A percentile compares a stretch with the other conserved stretches of the same genome.
These are phyloP conservation scores for Coffea canephora DNA, from an alignment of 257 asterid genomes.

Conservation along the genomic window DNA sequence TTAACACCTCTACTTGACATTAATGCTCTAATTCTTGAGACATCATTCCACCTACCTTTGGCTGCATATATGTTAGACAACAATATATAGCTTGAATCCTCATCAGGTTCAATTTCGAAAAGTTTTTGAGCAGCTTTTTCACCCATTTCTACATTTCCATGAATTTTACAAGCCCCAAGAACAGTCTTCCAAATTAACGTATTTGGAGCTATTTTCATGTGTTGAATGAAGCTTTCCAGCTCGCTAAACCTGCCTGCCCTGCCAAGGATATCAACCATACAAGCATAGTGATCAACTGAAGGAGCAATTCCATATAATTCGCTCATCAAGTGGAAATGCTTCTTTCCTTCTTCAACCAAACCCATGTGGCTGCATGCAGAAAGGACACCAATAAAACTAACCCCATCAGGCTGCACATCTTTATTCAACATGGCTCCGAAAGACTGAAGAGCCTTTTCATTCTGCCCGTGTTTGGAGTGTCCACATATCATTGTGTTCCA, in stretches of 20 bases:
- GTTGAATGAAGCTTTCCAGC: slow-evolving; percentile 53
- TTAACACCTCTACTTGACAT: slow-evolving; percentile 64
- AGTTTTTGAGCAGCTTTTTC: slow-evolving; percentile 70
- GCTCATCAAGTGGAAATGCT: slow-evolving; percentile 51
- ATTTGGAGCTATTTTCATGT: slow-evolving; percentile 58
- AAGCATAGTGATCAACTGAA: slow-evolving; percentile 67
- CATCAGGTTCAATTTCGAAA: slow-evolving; percentile 50
- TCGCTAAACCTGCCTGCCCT: slow-evolving; percentile 72
- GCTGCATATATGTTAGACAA: slow-evolving; percentile 73
- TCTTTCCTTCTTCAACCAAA: slow-evolving; percentile 63
- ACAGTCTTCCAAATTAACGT: slow-evolving; percentile 77
- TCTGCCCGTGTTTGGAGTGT: slow-evolving; percentile 72
- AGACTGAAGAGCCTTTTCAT: slow-evolving; percentile 58
- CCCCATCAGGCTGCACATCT: slow-evolving; percentile 48
- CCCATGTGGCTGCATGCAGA: slow-evolving; percentile 89
- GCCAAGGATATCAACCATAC: slow-evolving; percentile 77
- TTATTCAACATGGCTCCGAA: slow-evolving; percentile 49
- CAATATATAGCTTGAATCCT: slow-evolving; percentile 60
- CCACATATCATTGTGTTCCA: slow-evolving; percentile 85
- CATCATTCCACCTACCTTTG: slow-evolving; percentile 74
- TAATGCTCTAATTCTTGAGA: slow-evolving; percentile 49
- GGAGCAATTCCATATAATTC: slow-evolving; percentile 53
- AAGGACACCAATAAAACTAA: slow-evolving; percentile 69
- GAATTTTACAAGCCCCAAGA: slow-evolving; percentile 66
- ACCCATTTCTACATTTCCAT: slow-evolving; percentile 72